phyloP scores from a whole-genome alignment of 202 grass and related monocot genomes.

The Panicum hallii region DNA sequence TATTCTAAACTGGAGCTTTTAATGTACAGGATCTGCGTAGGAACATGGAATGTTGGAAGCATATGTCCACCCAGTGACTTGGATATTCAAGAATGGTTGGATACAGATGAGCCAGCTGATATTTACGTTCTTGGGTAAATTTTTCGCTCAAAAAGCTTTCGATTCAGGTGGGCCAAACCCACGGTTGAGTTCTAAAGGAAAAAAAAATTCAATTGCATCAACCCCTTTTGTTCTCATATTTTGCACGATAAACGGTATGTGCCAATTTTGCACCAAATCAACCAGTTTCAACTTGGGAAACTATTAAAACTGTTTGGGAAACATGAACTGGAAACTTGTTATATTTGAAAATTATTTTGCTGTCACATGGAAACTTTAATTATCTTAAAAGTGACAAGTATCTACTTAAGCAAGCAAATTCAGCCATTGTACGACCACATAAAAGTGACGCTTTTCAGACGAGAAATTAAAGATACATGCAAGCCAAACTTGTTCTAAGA shows the following conservation, averaged over 20 bases:
- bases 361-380: not conserved
- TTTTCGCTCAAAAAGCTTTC: not conserved
- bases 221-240: not conserved
- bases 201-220: not conserved
- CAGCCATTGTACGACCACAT: not conserved
- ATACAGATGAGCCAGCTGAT: constrained; percentile 69
- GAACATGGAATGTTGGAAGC: constrained; percentile 84
- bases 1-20: constrained; percentile 22
- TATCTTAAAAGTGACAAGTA: not conserved
- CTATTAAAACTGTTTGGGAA: not conserved
- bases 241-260: not conserved
- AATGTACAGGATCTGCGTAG: constrained; percentile 60
- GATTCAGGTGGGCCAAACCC: not conserved
- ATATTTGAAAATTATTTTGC: constrained; percentile 12
- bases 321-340: constrained; percentile 6
- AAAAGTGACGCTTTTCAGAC: too few relatives aligned
- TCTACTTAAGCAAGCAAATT: not conserved
- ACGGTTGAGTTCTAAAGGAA: not conserved
- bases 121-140: constrained; percentile 88
- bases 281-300: constrained; percentile 5
- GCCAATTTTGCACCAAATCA: not conserved
- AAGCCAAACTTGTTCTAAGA: not conserved
- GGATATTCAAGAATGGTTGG: constrained; percentile 72
- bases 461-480: too few relatives aligned
- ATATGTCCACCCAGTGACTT: constrained; percentile 62